Evolutionary conservation across 2,329 filamentous ascomycete species (phyloP), one percentile per base, ranked within the genome.

Genomic region (Cadophora gregata): DNA sequence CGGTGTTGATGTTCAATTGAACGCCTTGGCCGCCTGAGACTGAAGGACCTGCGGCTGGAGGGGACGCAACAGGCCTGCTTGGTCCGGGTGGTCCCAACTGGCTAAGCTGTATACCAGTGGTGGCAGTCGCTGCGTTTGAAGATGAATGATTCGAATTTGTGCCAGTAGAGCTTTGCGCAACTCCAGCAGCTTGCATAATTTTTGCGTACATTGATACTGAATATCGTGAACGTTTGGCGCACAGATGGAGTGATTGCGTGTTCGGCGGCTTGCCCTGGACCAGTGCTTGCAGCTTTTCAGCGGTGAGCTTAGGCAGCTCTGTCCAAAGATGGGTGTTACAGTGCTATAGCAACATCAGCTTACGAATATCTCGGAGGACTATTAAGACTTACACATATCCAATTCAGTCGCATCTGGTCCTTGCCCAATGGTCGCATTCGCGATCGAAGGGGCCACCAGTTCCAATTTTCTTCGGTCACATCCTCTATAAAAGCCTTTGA

Each of bases 381-480:
- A 2, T 48, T 24, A 7, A 7, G 19, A 24, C 45, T 48, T 48
- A 48, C n/a, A 48, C 45, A 48, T 21, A 48, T 8, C 45, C 45
- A 48, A 48, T 48, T n/a, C n/a, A 48, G 21, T 24, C 45, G n/a
- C 45, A 48, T 48, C n/a, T 48, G 45, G 21, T 48, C 45, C 21
- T 48, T 24, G 8, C 21, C 45, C 45, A 48, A 48, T 21, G n/a
- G 4, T 21, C n/a, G 45, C 45, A 48, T 24, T 48, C 45, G 45
- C n/a, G 45, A n/a, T 48, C 45, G 45, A 6, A 48, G 45, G 10
- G 45, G 45, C 45, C 45, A 48, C 45, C 45, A 48, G 9, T 48
- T 48, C 45, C 45, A 48, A 7, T 48, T 24, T 48, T 48, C 45
- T 24, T 48, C 45, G 6, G 45, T 48, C 4, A 24, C 2, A 9